Conservation (phyloP, 2,329 filamentous ascomycete genomes). For the Penicillium sp. region DNA sequence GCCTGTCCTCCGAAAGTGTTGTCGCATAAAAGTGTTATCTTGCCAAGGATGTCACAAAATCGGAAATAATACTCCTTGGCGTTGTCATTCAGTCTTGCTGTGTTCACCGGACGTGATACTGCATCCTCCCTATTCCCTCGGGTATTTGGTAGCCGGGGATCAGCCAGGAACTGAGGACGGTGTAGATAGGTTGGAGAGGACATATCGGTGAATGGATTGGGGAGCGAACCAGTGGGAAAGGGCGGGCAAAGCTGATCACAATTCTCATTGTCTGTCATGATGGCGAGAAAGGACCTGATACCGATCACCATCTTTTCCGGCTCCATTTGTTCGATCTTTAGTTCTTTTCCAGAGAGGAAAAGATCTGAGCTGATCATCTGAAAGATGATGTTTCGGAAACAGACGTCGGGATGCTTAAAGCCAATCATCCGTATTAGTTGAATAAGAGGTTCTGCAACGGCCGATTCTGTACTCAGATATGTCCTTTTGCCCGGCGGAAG, state of each 20-base stretch:
- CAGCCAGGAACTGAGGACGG: slow-evolving; percentile 29
- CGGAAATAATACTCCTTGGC: slow-evolving; percentile 76
- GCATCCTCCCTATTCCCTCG: too few species aligned
- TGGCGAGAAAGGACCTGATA: slow-evolving; percentile 82
- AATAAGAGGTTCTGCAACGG: slow-evolving; percentile 80
- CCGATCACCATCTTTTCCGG: slow-evolving; percentile 94
- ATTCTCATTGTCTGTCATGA: slow-evolving; percentile 89
- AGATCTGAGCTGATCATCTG: slow-evolving; percentile 85
- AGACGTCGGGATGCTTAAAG: slow-evolving; percentile 85
- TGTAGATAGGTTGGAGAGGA: slow-evolving; percentile 29
- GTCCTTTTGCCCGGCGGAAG: slow-evolving; percentile 71
- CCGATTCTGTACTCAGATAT: slow-evolving; percentile 70
- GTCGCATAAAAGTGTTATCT: slow-evolving; percentile 92
- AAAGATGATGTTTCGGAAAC: slow-evolving; percentile 87
- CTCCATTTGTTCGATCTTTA: slow-evolving; percentile 84
- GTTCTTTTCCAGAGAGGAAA: slow-evolving; percentile 64
- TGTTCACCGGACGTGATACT: slow-evolving; percentile 52
- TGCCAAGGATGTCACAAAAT: slow-evolving; percentile 90
- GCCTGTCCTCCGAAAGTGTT: slow-evolving; percentile 95
- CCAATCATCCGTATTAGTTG: slow-evolving; percentile 91
- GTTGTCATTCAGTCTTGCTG: slow-evolving; percentile 58
- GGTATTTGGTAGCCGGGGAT: too few species aligned
- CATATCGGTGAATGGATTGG: slow-evolving; percentile 33
- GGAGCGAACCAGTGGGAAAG: slow-evolving; percentile 60
- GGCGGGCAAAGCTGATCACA: slow-evolving; percentile 67